phyloP scores from a whole-genome alignment of 108 stramenopile species.

The Stephanodiscus triporus region DNA sequence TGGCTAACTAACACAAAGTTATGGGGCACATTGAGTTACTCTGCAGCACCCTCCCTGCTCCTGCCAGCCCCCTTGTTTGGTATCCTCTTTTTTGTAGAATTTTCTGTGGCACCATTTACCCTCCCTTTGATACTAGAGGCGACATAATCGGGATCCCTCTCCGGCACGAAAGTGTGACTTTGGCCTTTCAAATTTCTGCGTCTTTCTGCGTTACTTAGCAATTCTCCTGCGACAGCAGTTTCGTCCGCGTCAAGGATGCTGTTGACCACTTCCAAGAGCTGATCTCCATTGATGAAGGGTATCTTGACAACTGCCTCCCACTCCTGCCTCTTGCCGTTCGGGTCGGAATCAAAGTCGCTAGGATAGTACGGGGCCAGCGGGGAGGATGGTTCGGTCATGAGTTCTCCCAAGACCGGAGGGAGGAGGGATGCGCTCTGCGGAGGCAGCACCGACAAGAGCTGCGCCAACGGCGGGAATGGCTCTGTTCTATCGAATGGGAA shows the following conservation, averaged over 20 bases:
- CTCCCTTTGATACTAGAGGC: background rate
- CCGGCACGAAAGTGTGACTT: constrained; percentile 56
- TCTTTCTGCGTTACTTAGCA: constrained; percentile 73
- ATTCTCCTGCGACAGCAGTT: constrained; percentile 27
- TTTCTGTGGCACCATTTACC: constrained; percentile 13
- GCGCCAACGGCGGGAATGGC: constrained; percentile 93
- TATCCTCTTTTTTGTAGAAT: constrained; percentile 2
- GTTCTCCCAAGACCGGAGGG: constrained; percentile 83
- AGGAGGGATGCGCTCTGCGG: constrained; percentile 90
- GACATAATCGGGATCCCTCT: constrained; percentile 32
- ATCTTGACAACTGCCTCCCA: constrained; percentile 98
- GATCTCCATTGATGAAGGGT: constrained; percentile 94
- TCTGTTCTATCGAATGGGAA: constrained; percentile 70
- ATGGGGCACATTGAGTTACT: background rate
- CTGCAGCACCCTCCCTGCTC: background rate
- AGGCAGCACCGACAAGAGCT: constrained; percentile 96
- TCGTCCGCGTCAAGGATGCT: constrained; percentile 65
- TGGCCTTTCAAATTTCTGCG: constrained; percentile 70
- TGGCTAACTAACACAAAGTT: background rate
- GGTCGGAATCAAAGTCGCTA: constrained; percentile 73
- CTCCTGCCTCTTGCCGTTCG: constrained; percentile 89
- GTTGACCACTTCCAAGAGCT: constrained; percentile 79
- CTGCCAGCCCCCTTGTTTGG: constrained; percentile 3
- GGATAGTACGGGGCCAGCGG: constrained; percentile 93
- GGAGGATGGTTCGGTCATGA: constrained; percentile 89